Evolutionary conservation across 2,329 filamentous ascomycete species (phyloP).

Genomic region (Emergomyces africanus): DNA sequence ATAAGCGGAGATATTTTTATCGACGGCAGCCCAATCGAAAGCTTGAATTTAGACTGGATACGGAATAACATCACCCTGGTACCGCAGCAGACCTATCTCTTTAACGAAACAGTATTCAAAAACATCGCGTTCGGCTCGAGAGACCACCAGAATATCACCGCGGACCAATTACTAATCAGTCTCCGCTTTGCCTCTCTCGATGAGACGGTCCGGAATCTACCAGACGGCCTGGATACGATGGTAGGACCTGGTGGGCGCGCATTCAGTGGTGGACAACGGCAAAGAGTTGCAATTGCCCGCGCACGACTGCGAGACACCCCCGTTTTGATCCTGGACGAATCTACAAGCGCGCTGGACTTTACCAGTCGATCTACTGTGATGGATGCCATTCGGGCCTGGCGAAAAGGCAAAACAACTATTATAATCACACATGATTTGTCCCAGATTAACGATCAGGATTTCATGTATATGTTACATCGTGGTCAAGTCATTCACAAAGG

Average conservation of each 20-base stretch:
- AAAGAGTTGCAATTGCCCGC: constrained; percentile 68
- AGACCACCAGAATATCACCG: constrained; percentile 36
- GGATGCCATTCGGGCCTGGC: constrained; percentile 63
- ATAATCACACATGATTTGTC: constrained; percentile 84
- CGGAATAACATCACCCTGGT: constrained; percentile 65
- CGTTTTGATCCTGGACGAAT: constrained; percentile 76
- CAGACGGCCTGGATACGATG: constrained; percentile 56
- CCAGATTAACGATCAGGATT: constrained; percentile 60
- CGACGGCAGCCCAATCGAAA: constrained; percentile 50
- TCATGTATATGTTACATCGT: constrained; percentile 65
- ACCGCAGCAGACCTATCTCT: constrained; percentile 69
- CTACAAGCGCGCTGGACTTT: constrained; percentile 76
- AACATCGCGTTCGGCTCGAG: constrained; percentile 64
- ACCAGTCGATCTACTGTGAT: constrained; percentile 55
- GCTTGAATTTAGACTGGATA: constrained; percentile 57
- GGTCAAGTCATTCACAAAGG: constrained; percentile 59
- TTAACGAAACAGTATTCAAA: constrained; percentile 63
- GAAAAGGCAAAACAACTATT: constrained; percentile 71
- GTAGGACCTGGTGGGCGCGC: constrained; percentile 57
- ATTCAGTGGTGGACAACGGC: constrained; percentile 74
- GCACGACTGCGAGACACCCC: constrained; percentile 64
- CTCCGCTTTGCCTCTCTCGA: constrained; percentile 57
- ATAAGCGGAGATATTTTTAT: constrained; percentile 52
- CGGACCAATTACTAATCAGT: constrained; percentile 47
- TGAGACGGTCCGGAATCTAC: constrained; percentile 52